Evolutionary conservation across 2,329 filamentous ascomycete species (phyloP).

Genomic region (Talaromyces sp.): DNA sequence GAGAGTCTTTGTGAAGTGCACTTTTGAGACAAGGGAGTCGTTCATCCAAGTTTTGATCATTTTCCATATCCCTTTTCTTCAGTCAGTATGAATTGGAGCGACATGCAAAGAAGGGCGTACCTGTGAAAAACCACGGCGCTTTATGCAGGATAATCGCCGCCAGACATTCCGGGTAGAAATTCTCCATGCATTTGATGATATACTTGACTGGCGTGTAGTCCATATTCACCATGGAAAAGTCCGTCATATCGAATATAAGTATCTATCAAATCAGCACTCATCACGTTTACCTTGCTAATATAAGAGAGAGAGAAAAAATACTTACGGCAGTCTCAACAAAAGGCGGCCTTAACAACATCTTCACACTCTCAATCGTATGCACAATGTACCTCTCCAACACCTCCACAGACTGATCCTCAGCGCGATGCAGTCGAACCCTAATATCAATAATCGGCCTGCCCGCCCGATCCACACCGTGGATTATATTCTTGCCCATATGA

Average conservation of each 20-base stretch:
- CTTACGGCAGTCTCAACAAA: conserved; percentile 87
- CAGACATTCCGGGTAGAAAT: conserved; percentile 91
- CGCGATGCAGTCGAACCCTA: conserved; percentile 72
- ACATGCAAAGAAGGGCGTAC: conserved; percentile 43
- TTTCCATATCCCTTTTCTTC: conserved; percentile 74
- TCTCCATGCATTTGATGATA: conserved; percentile 97
- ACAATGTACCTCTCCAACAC: conserved; percentile 84
- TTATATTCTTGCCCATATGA: conserved; percentile 83
- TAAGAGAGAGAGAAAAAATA: conserved; percentile 9
- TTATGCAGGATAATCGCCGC: conserved; percentile 92
- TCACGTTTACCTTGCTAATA: neutral
- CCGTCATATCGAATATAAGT: conserved; percentile 90
- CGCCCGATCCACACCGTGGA: conserved; percentile 78
- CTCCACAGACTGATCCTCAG: conserved; percentile 79
- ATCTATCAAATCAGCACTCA: conserved; percentile 53
- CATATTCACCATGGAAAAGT: conserved; percentile 93
- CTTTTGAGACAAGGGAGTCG: conserved; percentile 88
- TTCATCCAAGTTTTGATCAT: conserved; percentile 94
- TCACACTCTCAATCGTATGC: conserved; percentile 87
- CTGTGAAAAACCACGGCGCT: conserved; percentile 91
- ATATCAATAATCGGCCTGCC: conserved; percentile 83
- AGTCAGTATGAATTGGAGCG: neutral
- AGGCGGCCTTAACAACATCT: conserved; percentile 65
- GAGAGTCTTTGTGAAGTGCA: conserved; percentile 79
- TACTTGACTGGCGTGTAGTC: conserved; percentile 97